phyloP scores from a whole-genome alignment of 805 yeast species.

The Teunomyces stri region DNA sequence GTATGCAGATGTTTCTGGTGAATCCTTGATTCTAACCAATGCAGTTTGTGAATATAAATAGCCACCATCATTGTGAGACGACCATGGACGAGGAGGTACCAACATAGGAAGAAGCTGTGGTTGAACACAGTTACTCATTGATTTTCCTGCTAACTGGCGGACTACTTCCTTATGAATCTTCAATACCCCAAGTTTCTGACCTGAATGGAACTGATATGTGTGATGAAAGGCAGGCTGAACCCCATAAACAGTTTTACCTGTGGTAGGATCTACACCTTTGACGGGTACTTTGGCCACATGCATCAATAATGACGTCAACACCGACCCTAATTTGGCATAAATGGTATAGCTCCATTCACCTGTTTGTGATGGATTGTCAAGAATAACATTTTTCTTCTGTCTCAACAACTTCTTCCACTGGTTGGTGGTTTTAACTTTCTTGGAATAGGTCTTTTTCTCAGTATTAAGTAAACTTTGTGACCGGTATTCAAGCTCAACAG shows the following conservation, averaged over 20 bases:
- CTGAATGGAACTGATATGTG: slow-evolving; percentile 75
- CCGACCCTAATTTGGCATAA: slow-evolving; percentile 73
- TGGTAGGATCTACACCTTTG: slow-evolving; percentile 74
- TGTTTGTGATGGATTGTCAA: slow-evolving; percentile 9
- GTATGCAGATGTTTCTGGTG: slow-evolving; percentile 89
- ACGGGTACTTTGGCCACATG: slow-evolving; percentile 83
- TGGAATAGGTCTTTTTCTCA: slow-evolving; percentile 50
- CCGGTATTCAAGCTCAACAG: slow-evolving; percentile 80
- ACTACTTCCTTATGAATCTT: slow-evolving; percentile 70
- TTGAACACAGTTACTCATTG: slow-evolving; percentile 61
- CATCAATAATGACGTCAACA: slow-evolving; percentile 68
- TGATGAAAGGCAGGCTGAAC: slow-evolving; percentile 90
- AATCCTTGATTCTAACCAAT: slow-evolving; percentile 74
- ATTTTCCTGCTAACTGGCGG: slow-evolving; percentile 63
- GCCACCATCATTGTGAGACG: slow-evolving; percentile 79
- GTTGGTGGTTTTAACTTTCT: slow-evolving; percentile 43
- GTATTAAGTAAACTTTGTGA: slow-evolving; percentile 61
- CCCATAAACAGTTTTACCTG: slow-evolving; percentile 64
- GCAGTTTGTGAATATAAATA: slow-evolving; percentile 62
- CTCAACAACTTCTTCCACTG: slow-evolving; percentile 46
- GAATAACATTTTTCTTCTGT: slow-evolving; percentile 11
- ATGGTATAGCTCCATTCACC: slow-evolving; percentile 22
- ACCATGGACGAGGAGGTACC: slow-evolving; percentile 88
- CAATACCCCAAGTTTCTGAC: slow-evolving; percentile 78
- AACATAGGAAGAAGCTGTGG: slow-evolving; percentile 94